Base-by-base conservation (phyloP, 164 flowering plant genomes). In the Magnolia kwangsiensis region DNA sequence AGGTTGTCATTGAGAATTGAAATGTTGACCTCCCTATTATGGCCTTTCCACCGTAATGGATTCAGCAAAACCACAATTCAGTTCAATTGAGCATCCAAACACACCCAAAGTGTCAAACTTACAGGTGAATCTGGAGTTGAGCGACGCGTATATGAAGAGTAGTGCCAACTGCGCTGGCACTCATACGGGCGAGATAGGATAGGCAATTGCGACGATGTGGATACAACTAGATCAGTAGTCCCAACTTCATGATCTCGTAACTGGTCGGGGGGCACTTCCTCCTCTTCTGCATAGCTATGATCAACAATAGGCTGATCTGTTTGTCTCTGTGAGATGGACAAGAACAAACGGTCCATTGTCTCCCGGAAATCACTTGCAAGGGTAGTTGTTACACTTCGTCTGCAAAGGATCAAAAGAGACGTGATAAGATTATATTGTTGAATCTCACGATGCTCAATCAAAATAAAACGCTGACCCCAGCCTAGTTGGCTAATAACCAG, bases 311-410 rank as follows among this genome's bases (percentile, higher is more conserved):
- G 13, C 29, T 45, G 65, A 69, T 81, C 84, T 59, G 81, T 81
- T 63, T 78, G 87, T 72, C 72, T 79, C 74, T 78, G 80, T 31
- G 81, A 66, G 27, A 72, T 76, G 67, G 82, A 80, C 37, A 74
- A 51, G 85, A 95, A 84, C 77, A 92, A 69, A 59, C 76, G 83
- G 74, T 96, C 96, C 86, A 96, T 94, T 80, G 77, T 84, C 1
- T 82, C 85, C 29, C 92, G 83, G 74, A 90, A 85, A 31, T 82
- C 92, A 78, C 98, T 92, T 6, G 86, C 65, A 59, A 96, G 92
- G 72, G 85, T 87, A 67, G 69, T 83, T 61, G 99, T 88, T 4
- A 96, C 99, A 77, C 83, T 88, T 79, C 86, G 86, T 78, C 99
- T 96, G 90, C 85, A 81, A 10, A 58, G 0, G 71, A 73, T 85